Evolutionary conservation across 1,284 basidiomycete genomes (phyloP).

Genomic region (Cystobasidium pallidum): DNA sequence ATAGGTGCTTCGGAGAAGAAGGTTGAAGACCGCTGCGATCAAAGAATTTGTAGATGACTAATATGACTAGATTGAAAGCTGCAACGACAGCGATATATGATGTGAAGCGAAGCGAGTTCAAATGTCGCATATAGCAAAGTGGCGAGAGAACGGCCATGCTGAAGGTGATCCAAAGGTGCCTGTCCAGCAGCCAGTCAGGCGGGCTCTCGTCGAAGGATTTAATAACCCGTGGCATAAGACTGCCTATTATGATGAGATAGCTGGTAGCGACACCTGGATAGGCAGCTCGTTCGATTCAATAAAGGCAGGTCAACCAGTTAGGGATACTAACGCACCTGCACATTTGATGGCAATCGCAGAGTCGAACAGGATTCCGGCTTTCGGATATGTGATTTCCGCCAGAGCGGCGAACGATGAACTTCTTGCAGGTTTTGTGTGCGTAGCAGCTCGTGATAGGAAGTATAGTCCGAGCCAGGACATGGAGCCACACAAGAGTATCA

Average conservation of each 20-base stretch:
- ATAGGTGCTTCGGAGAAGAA: constrained; percentile 39
- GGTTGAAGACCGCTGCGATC: constrained; percentile 47
- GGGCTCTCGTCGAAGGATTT: constrained; percentile 69
- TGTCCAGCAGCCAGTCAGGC: constrained; percentile 70
- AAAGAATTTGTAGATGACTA: constrained; percentile 53
- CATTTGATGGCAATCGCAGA: constrained; percentile 91
- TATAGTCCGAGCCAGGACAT: constrained; percentile 86
- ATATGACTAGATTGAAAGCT: constrained; percentile 62
- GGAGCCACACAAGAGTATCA: constrained; percentile 81
- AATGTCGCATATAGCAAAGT: constrained; percentile 74
- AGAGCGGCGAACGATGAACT: constrained; percentile 86
- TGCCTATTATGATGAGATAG: constrained; percentile 85
- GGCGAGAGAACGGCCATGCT: constrained; percentile 84
- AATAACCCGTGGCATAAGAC: constrained; percentile 88
- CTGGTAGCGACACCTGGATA: constrained; percentile 92
- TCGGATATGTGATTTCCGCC: constrained; percentile 75
- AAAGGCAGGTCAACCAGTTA: not conserved
- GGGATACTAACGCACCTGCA: constrained; percentile 17
- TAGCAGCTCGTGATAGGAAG: constrained; percentile 82
- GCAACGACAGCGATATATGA: constrained; percentile 85
- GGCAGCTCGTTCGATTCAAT: constrained; percentile 54
- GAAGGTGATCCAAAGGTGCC: constrained; percentile 78
- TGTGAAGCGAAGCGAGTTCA: constrained; percentile 66
- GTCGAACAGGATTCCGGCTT: constrained; percentile 82
- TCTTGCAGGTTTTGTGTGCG: constrained; percentile 68